phyloP scores from a whole-genome alignment of 345 rosid genomes.

The Draba incana region DNA sequence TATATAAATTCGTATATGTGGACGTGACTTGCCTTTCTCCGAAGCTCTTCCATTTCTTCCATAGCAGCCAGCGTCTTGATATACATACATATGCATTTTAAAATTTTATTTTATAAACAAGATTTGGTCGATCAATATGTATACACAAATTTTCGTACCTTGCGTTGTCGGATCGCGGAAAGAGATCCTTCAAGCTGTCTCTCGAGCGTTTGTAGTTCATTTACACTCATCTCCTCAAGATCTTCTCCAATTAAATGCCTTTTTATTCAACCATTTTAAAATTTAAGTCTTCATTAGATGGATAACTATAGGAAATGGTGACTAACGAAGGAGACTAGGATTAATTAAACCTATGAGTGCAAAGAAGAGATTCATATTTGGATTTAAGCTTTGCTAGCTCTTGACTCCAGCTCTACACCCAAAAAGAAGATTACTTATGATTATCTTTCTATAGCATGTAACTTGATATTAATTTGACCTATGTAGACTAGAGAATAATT shows the following conservation, averaged over 20 bases:
- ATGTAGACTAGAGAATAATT: constrained; percentile 43
- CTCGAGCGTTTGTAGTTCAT: constrained; percentile 72
- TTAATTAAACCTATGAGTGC: constrained; percentile 63
- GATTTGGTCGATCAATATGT: not conserved
- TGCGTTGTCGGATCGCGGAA: constrained; percentile 63
- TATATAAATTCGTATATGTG: not conserved
- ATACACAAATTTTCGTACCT: constrained; percentile 42
- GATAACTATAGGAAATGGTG: not conserved
- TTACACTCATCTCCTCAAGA: constrained; percentile 67
- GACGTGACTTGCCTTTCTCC: constrained; percentile 56
- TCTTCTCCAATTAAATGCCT: constrained; percentile 84
- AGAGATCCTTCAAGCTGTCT: constrained; percentile 80
- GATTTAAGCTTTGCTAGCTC: constrained; percentile 65
- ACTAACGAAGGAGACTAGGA: not conserved
- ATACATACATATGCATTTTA: not conserved
- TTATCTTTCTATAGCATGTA: not conserved
- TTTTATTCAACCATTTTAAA: not conserved
- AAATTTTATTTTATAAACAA: not conserved
- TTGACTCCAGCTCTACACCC: constrained; percentile 65
- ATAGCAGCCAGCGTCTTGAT: constrained; percentile 60
- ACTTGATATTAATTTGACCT: constrained; percentile 41
- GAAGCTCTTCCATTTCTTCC: constrained; percentile 76
- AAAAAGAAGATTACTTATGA: not conserved
- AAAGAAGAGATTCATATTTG: constrained; percentile 69
- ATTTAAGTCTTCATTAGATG: not conserved